These are phyloP conservation scores for Ailanthus altissimus DNA, from an alignment of 345 rosid species.

Conservation along the genomic window DNA sequence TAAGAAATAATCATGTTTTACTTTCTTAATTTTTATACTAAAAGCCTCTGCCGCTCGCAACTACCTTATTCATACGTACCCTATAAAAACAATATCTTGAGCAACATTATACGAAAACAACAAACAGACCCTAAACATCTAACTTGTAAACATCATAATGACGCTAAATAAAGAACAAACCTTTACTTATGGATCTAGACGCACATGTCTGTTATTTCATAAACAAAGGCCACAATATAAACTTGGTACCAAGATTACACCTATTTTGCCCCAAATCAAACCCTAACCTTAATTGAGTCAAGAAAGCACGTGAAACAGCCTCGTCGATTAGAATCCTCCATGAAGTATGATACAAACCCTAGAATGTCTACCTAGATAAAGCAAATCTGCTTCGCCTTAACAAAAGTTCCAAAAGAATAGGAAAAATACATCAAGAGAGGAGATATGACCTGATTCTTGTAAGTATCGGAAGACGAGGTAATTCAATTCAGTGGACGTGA, in stretches of 20 bases:
- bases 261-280: slow-evolving; percentile 10
- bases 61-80: neutral
- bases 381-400: neutral
- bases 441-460: slow-evolving; percentile 76
- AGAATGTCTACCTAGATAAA: neutral
- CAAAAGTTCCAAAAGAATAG: neutral
- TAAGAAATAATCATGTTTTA: no score
- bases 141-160: neutral
- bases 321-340: neutral
- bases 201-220: neutral
- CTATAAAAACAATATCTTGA: neutral
- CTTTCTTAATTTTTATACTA: no score
- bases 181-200: slow-evolving; percentile 22
- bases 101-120: neutral
- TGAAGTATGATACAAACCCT: neutral
- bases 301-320: neutral
- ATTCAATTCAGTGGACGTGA: slow-evolving; percentile 84
- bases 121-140: neutral
- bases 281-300: slow-evolving; percentile 15
- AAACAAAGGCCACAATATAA: neutral
- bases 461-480: slow-evolving; percentile 91
- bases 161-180: neutral
- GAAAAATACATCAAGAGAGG: neutral
- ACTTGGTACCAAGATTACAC: neutral
- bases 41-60: neutral